Evolutionary conservation across 345 rosid genomes (phyloP).

Genomic region (Raphanus sativus): DNA sequence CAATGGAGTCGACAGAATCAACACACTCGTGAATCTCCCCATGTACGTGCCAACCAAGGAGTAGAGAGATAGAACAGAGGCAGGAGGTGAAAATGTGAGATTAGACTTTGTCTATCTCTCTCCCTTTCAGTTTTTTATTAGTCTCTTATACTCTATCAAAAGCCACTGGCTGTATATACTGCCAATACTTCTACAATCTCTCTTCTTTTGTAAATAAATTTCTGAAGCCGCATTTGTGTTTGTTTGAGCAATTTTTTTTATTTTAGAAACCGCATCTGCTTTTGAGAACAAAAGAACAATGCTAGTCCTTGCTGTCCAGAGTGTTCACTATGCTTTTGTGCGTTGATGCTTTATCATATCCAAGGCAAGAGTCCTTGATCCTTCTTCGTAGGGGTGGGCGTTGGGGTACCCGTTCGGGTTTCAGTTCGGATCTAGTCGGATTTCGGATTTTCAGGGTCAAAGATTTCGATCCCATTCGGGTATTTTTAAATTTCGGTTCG

Average conservation of each 20-base stretch:
- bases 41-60: slow-evolving; percentile 58
- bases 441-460: too few relatives aligned
- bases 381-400: too few relatives aligned
- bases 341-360: too few relatives aligned
- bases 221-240: background rate
- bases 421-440: too few relatives aligned
- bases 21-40: slow-evolving; percentile 67
- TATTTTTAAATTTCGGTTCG: too few relatives aligned
- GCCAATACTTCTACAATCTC: background rate
- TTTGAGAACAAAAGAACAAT: too few relatives aligned
- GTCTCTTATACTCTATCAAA: slow-evolving; percentile 19
- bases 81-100: slow-evolving; percentile 13
- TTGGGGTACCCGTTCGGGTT: too few relatives aligned
- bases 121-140: background rate
- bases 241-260: background rate
- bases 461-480: too few relatives aligned
- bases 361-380: too few relatives aligned
- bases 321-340: too few relatives aligned
- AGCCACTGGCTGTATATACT: background rate
- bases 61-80: slow-evolving; percentile 27
- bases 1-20: slow-evolving; percentile 70
- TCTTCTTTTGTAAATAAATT: background rate
- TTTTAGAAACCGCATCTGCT: background rate
- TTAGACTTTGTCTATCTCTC: background rate
- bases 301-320: too few relatives aligned